Conservation (phyloP, 805 yeast genomes). For the Wickerhamiella qilinensis region DNA sequence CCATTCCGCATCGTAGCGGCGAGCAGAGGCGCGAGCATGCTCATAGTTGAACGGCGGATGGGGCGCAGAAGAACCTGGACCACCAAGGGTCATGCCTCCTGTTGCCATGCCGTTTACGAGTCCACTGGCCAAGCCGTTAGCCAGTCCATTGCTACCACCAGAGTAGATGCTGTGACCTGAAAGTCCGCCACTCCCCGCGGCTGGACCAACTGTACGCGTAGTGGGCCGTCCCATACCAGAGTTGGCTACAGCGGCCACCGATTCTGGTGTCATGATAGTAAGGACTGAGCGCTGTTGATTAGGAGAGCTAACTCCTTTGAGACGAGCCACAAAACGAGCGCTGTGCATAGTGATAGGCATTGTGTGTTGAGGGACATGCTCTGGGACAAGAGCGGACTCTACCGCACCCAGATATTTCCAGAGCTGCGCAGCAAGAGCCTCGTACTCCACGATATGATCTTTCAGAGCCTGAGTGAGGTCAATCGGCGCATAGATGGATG, state of each 20-base stretch:
- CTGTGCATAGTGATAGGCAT: not conserved
- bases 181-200: not conserved
- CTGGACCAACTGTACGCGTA: no score
- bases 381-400: not conserved
- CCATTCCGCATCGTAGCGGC: slow-evolving; percentile 1
- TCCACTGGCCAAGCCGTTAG: not conserved
- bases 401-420: not conserved
- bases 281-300: not conserved
- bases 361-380: not conserved
- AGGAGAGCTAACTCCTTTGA: not conserved
- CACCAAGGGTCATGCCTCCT: not conserved
- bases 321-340: not conserved
- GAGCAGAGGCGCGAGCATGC: slow-evolving; percentile 1
- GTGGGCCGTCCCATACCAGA: no score
- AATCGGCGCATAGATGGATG: not conserved
- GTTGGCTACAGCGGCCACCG: not conserved
- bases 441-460: not conserved
- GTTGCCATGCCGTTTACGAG: not conserved
- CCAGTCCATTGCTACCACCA: not conserved
- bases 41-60: not conserved
- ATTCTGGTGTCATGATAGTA: not conserved
- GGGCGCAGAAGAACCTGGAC: not conserved
- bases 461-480: slow-evolving; percentile 1
- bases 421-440: not conserved
- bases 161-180: not conserved